A percentile compares a stretch with the other conserved stretches of the same genome.
phyloP scores from a whole-genome alignment of 169 alveolate species.

The Eimeria acervulina region DNA sequence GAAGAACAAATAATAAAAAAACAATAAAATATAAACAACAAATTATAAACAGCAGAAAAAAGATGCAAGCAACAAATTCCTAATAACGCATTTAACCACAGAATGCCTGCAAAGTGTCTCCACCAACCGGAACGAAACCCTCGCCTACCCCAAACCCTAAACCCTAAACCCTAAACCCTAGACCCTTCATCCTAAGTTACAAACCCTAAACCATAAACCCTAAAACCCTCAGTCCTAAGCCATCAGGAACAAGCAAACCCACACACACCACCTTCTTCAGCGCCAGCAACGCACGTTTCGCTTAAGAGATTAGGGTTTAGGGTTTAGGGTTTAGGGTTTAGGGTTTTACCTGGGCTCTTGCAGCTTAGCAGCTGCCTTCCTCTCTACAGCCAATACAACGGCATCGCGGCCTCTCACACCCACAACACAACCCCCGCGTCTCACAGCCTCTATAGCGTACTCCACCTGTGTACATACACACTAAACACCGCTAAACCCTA shows the following conservation, averaged over 20 bases:
- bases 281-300: not conserved
- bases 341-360: conserved; percentile 91
- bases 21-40: no score
- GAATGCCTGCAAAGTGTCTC: not conserved
- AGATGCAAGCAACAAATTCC: no score
- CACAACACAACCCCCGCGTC: conserved; percentile 97
- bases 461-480: conserved; percentile 92
- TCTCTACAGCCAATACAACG: conserved; percentile 98
- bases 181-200: no score
- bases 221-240: no score
- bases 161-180: not conserved
- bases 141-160: not conserved
- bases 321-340: conserved; percentile 84
- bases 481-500: no score
- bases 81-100: no score
- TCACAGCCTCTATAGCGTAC: conserved; percentile 99
- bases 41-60: no score
- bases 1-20: no score
- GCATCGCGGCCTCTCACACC: conserved; percentile 98
- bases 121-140: not conserved
- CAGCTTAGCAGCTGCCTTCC: conserved; percentile 96
- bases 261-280: no score
- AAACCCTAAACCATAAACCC: not conserved
- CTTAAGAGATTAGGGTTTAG: conserved; percentile 83
- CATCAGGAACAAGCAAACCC: no score